Evolutionary conservation across 163 green algal genomes (phyloP).

Genomic region (Chlamydomonas reinhardtii): DNA sequence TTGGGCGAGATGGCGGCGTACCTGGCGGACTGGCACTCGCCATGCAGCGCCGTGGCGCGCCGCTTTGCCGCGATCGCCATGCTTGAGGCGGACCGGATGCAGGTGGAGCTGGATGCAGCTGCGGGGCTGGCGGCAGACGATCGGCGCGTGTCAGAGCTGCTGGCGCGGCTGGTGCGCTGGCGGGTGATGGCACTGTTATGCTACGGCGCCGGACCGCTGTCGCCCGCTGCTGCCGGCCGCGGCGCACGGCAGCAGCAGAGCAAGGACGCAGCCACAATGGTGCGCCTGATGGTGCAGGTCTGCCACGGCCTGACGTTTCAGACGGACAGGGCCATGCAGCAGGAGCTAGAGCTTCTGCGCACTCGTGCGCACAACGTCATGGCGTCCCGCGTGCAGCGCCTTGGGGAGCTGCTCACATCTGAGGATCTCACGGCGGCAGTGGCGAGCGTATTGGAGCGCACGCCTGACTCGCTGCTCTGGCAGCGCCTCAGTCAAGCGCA

Average conservation of each 20-base stretch:
- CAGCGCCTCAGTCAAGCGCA: not conserved
- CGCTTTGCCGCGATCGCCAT: constrained; percentile 63
- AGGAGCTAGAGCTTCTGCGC: not conserved
- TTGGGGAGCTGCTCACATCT: not conserved
- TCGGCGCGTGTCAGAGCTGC: not conserved
- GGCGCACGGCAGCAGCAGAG: not conserved
- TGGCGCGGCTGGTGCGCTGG: not conserved
- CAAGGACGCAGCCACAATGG: constrained; percentile 54
- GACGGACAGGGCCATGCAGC: not conserved
- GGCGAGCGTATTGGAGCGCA: constrained; percentile 17
- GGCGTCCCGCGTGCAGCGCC: constrained; percentile 8
- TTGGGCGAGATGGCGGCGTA: constrained; percentile 65
- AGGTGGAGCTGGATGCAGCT: constrained; percentile 13
- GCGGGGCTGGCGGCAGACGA: not conserved
- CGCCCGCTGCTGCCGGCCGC: not conserved
- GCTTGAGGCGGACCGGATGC: constrained; percentile 54
- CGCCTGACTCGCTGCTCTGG: constrained; percentile 41
- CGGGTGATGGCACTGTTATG: not conserved
- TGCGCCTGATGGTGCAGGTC: constrained; percentile 57
- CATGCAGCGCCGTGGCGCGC: constrained; percentile 31
- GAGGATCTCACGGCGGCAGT: constrained; percentile 51
- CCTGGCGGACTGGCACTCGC: constrained; percentile 58
- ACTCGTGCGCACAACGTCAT: constrained; percentile 58
- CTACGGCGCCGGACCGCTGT: not conserved
- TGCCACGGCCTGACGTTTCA: constrained; percentile 42